Evolutionary conservation across 208 protist genomes (phyloP), one percentile per base, ranked within the genome.

Genomic region (Wallacemonas sp.): DNA sequence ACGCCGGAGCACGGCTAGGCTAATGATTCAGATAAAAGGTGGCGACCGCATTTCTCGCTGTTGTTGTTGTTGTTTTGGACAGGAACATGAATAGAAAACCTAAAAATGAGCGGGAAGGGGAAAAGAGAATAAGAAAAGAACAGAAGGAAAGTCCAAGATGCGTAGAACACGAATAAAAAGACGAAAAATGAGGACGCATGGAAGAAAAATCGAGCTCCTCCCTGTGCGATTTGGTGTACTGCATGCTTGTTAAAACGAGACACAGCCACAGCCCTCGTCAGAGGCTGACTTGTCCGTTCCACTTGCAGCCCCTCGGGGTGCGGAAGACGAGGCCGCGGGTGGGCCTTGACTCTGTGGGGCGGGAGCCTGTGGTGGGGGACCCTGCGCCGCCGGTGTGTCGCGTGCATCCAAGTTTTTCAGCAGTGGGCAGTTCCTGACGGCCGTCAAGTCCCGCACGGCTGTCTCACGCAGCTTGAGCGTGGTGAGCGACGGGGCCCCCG

Each of bases 231-330:
- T n/a, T n/a, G n/a, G n/a, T n/a, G n/a, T n/a, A n/a, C n/a, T n/a
- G n/a, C n/a, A n/a, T n/a, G n/a, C n/a, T n/a, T n/a, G n/a, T 55
- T 33, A 55, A 55, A 55, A 55, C 3, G 9, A 55, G 8, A 55
- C n/a, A 32, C 47, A 55, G 26, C 47, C 47, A 23, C 47, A 55
- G 47, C 47, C 47, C 6, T 55, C 47, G 8, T 6, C 9, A 33
- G 2, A 21, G 19, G 44, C 19, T 26, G 44, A 49, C n/a, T 49
- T 49, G 19, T 49, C 19, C 17, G 36, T 41, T 6, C 14, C 36
- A 41, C 14, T 41, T 6, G 6, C 14, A n/a, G n/a, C n/a, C n/a
- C n/a, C 34, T 38, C 34, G 34, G 12, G 17, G 43, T 19, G 43
- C 17, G 43, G 26, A 33, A 5, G 47, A 16, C 47, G 4, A 4